A percentile compares a stretch with the other conserved stretches of the same genome.
phyloP scores from a whole-genome alignment of 2,329 filamentous ascomycete genomes.

The Aureobasidium sp. region DNA sequence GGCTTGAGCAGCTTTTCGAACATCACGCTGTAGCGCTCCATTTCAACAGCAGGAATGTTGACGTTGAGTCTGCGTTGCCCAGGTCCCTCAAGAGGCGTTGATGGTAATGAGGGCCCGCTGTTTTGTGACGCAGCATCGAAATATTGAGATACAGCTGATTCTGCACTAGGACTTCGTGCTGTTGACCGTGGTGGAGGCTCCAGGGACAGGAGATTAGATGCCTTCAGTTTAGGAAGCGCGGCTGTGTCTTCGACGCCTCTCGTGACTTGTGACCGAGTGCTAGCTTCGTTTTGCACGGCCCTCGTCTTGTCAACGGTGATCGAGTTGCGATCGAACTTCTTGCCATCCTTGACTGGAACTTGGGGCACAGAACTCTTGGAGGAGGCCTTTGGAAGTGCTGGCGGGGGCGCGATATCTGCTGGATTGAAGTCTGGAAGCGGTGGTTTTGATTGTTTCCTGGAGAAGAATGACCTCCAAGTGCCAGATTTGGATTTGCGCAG shows the following conservation, averaged over 20 bases:
- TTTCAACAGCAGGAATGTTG: constrained; percentile 68
- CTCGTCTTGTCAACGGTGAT: constrained; percentile 1
- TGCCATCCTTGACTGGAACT: neutral
- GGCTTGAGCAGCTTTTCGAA: constrained; percentile 66
- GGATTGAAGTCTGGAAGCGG: constrained; percentile 11
- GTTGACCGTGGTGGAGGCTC: neutral
- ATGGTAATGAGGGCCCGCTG: neutral
- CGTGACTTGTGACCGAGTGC: neutral
- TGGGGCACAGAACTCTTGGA: neutral
- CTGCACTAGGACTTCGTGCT: constrained; percentile 2
- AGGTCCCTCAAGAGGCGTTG: neutral
- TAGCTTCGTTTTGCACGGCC: neutral
- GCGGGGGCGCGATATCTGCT: neutral
- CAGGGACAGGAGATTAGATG: neutral
- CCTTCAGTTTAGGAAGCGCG: neutral
- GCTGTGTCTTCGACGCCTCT: neutral
- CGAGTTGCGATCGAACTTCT: neutral
- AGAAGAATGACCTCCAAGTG: constrained; percentile 15
- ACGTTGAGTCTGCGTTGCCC: constrained; percentile 53
- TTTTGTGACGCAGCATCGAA: constrained; percentile 13
- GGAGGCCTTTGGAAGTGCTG: neutral
- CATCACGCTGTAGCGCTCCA: constrained; percentile 94
- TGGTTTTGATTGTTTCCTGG: constrained; percentile 10
- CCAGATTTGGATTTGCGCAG: constrained; percentile 16
- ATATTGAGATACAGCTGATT: constrained; percentile 5